These are phyloP conservation scores for Cucurbita maxima DNA, from an alignment of 306 rosid species.

Conservation along the genomic window DNA sequence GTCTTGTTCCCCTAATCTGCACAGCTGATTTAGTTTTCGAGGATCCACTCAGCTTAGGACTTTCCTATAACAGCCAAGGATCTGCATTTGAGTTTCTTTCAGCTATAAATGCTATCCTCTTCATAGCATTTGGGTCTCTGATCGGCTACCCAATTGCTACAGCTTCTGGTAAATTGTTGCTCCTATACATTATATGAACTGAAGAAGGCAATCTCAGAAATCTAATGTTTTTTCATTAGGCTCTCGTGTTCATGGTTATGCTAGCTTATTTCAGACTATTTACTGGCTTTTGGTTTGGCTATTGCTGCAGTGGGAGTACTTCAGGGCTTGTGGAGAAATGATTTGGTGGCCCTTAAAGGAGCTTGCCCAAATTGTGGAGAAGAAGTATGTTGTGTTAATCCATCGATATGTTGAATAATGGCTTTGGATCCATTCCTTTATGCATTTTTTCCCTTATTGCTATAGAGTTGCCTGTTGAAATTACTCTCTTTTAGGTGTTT, in stretches of 20 bases:
- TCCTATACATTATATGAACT: not conserved
- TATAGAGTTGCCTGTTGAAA: not conserved
- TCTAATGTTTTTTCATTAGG: no score
- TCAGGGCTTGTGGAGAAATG: constrained; percentile 71
- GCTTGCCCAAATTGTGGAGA: constrained; percentile 89
- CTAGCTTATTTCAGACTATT: not conserved
- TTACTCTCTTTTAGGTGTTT: constrained; percentile 49
- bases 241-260: not conserved
- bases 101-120: constrained; percentile 34
- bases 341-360: constrained; percentile 69
- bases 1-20: constrained; percentile 47
- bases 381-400: constrained; percentile 49
- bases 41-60: constrained; percentile 31
- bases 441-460: not conserved
- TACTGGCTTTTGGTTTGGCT: not conserved
- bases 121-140: constrained; percentile 38
- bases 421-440: not conserved
- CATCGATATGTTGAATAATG: not conserved
- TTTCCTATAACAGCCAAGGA: constrained; percentile 27
- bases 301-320: constrained; percentile 54
- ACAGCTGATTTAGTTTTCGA: constrained; percentile 40
- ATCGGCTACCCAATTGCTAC: constrained; percentile 62
- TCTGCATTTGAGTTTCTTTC: constrained; percentile 29
- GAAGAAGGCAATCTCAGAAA: not conserved
- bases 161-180: constrained; percentile 44